Base-by-base conservation (phyloP, 75 land plant genomes). In the Cryptomeria japonica region DNA sequence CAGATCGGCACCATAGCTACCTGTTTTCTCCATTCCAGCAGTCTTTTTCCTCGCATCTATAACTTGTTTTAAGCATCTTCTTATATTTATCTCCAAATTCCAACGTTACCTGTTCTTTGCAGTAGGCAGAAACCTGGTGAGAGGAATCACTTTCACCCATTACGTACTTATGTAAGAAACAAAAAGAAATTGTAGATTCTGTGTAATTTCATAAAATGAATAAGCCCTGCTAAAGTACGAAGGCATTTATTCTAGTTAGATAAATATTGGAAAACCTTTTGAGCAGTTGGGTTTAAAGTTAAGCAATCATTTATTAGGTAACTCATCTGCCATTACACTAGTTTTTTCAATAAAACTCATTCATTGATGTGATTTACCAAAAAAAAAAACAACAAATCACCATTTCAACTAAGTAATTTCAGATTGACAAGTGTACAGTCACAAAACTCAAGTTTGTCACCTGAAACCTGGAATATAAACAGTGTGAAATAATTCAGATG, bases 71-170 rank as follows among this genome's bases (percentile, higher is more conserved):
- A 93, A 31, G 9, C 46, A 47, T 7, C n/a, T 14, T 19, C 87
- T 72, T 34, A 90, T 88, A 25, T 86, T 87, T 55, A 70, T 86
- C 61, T 92, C 86, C 53, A 92, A 13, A 32, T 38, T 87, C 85
- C 90, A 78, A 25, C 87, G 61, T 79, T 38, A 79, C 47, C 76
- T 42, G 56, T 88, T 92, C 84, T 44, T 90, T 39, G 31, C 39
- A 2, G 90, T 90, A 13, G 93, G 92, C 22, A 92, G 13, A 51
- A 86, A 92, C 80, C 93, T 92, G 86, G 7, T 64, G 64, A 32
- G 28, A 15, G 46, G 6, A 49, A 55, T 13, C 58, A 51, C 85
- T 68, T 9, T 88, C 18, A 70, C 7, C 19, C 31, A 44, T 32
- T 25, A 53, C 13, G 19, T 13, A 32, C 15, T 46, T 8, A 58